phyloP scores from a whole-genome alignment of 192 early-diverging fungal genomes.

The Paraglomus brasilianum region DNA sequence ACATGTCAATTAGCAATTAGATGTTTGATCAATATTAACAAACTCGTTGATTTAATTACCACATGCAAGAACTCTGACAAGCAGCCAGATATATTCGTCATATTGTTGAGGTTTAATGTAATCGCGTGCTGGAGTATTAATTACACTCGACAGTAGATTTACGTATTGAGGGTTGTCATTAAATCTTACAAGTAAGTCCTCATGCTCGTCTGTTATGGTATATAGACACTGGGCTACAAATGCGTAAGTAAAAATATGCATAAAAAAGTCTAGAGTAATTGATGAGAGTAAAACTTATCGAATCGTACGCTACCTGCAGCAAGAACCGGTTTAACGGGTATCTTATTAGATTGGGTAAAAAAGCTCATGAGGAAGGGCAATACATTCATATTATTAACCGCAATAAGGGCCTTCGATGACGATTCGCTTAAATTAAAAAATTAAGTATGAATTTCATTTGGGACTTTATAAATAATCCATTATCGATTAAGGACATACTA shows the following conservation, averaged over 20 bases:
- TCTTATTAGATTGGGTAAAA: conserved; percentile 50
- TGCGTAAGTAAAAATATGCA: conserved; percentile 13
- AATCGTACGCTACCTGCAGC: conserved; percentile 45
- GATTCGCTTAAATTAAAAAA: conserved; percentile 52
- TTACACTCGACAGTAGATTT: conserved; percentile 48
- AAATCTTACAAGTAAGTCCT: conserved; percentile 56
- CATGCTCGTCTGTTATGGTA: conserved; percentile 80
- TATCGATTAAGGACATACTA: background rate
- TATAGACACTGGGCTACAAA: conserved; percentile 72
- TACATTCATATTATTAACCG: conserved; percentile 65
- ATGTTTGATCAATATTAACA: conserved; percentile 35
- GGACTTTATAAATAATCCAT: background rate
- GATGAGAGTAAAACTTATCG: background rate
- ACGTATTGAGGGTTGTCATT: conserved; percentile 55
- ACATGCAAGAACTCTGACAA: conserved; percentile 68
- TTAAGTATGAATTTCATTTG: background rate
- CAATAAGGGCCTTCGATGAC: conserved; percentile 63
- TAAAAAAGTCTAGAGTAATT: background rate
- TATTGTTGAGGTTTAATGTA: no score
- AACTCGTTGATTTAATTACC: conserved; percentile 46
- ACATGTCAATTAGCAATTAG: conserved; percentile 14
- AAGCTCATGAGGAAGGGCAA: conserved; percentile 70
- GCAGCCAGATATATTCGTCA: conserved; percentile 22
- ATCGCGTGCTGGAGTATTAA: conserved; percentile 30
- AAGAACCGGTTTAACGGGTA: conserved; percentile 49